Base-by-base conservation (phyloP, 2,329 filamentous ascomycete genomes). In the Colletotrichum zoysiae region DNA sequence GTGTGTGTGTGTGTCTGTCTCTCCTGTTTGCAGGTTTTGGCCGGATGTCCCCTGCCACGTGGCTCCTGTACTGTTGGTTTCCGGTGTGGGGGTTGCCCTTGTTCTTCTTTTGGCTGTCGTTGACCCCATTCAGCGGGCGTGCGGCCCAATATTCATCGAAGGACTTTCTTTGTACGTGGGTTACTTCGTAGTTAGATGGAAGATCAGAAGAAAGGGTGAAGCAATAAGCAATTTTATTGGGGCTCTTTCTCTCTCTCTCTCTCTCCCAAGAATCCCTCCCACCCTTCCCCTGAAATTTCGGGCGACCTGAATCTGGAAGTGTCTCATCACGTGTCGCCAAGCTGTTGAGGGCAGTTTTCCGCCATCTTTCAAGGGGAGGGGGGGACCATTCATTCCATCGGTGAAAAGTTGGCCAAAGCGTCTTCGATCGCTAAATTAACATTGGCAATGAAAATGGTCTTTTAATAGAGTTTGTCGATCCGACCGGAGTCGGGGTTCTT, bases 291-390 rank as follows among this genome's bases (percentile, higher is more conserved):
- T 46, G 57, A 40, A 59, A 67, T 60, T 61, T 50, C 48, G 42
- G 50, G 33, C 55, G 14, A 23, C 46, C 58, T 56, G 70, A 70
- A 69, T 71, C 65, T 71, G 70, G 70, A 71, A 71, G 46, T 65
- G 70, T 72, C 70, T 72, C 70, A 69, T 72, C 70, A 72, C 70
- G 70, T 72, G 70, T 70, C 65, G 70, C 70, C 70, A 72, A 72
- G 70, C 57, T 46, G 56, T 59, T 44, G 62, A 51, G 56, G 26
- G 44, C 5, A 42, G 40, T 42, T 20, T 8, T 44, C 3, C 11
- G 16, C 4, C 38, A 11, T 44, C 14, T 46, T 18, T 51, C 67
- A 60, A 56, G 8, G 67, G 67, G 67, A 56, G 4, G 40, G 8
- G 33, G 63, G 56, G 14, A 16, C 40, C 46, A 48, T 69, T 51